Base-by-base conservation (phyloP, 2,329 filamentous ascomycete genomes). In the Monosporascus sp. region DNA sequence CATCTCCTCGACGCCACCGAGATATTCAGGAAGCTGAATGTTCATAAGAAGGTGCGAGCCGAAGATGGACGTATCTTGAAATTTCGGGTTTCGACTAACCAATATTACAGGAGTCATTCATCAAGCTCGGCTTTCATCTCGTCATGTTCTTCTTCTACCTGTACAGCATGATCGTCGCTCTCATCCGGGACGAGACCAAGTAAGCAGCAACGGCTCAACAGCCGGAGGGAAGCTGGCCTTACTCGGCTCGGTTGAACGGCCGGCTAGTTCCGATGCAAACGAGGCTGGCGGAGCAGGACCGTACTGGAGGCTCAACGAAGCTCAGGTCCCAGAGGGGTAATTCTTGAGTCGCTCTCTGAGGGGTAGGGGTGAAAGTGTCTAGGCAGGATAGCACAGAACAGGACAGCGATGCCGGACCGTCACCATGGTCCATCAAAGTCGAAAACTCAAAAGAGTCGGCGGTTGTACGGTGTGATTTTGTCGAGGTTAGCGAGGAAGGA, bases 81-180 rank as follows among this genome's bases (percentile, higher is more conserved):
- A 31, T 1, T 17, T 24, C 9, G 18, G n/a, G 6, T 20, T 7
- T 6, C 31, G 41, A 54, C 55, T 59, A 51, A 67, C 53, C 5
- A 22, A 18, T 6, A 3, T 42, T 44, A 18, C 61, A 96, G 92
- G 94, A 99, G 84, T 97, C 94, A 0, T 99, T 99, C 74, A 86
- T 94, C 78, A 99, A 99, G 79, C 89, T 99, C 44, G 94, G 93
- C 52, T 99, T 99, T 82, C 94, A 99, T 74, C 80, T 99, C 56
- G 74, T 99, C 76, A 97, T 99, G 91, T 99, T 99, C 84, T 99
- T 99, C 85, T 99, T 97, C 84, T 99, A 99, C 78, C 88, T 99
- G 53, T 96, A 96, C 83, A 95, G 89, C 86, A 95, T 94, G 89
- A 94, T 94, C 64, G 93, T 97, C 60, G 93, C 94, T 61, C 82